Base-by-base conservation (phyloP, 441 rosid genomes). In the Brassica balearica region DNA sequence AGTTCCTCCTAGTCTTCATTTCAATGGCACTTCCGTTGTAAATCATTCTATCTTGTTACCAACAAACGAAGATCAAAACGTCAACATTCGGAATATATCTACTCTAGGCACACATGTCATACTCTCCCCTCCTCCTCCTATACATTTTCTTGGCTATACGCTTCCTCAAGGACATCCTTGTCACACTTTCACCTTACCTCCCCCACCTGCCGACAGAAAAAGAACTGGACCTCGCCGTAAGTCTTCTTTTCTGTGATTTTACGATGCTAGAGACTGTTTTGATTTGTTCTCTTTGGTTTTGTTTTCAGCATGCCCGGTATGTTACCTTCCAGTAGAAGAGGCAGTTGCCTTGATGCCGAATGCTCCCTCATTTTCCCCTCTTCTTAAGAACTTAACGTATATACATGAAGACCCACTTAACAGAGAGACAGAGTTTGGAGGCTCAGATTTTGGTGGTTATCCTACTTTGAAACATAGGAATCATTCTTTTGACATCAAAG, bases 151-250 rank as follows among this genome's bases (percentile, higher is more conserved):
- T 51, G 98, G 98, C 9, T 90, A 94, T 85, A 84, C 87, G 32
- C 98, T 92, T 84, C 97, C 98, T 64, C 88, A 83, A 11, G 91
- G 93, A 65, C 96, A 94, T 86, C 95, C 85, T 17, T 94, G 98
- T 87, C 81, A 83, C 72, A 83, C 74, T 69, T 94, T 94, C 81
- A 87, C 86, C 46, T 82, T 92, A 77, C 96, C 98, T 76, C 98
- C 98, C 17, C 98, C 98, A 22, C 97, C 97, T 5, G 91, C 92
- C 8, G 97, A 94, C 83, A 88, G 69, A 80, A 94, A 91, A 82
- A 85, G 95, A 86, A 88, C 92, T 15, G 97, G 97, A 59, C 96
- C 98, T 20, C 87, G 96, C 38, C 90, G 98, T 94, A 86, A 88
- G 51, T 29, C 38, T 73, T 25, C 27, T 25, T 25, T 25, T 25